Base-by-base conservation (phyloP, 2,329 filamentous ascomycete species). In the Colletotrichum shisoi region DNA sequence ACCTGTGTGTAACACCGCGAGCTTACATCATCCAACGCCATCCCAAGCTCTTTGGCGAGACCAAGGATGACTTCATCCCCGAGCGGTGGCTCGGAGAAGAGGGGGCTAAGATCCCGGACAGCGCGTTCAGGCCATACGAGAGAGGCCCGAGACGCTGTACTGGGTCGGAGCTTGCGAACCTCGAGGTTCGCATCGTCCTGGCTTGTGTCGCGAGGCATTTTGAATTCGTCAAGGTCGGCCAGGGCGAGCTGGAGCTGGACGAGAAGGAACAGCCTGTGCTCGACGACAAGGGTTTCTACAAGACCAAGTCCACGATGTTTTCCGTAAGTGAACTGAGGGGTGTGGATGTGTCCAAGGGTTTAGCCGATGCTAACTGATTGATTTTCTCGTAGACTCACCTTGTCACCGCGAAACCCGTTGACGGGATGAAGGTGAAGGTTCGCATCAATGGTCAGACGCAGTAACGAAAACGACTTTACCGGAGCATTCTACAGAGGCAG, bases 51-150 rank as follows among this genome's bases (percentile, higher is more conserved):
- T 79, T 72, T 69, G 79, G 78, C 9, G 74, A 74, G 5, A 75
- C 71, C 31, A 76, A 70, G 11, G 71, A 77, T 40, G 73, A 74
- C 57, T 82, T 78, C 58, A 71, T 74, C 9, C 80, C 80, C 0
- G 80, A 82, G 70, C 73, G 80, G 6, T 82, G 79, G 79, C 48
- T 65, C n/a, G 63, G 63, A 3, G 42, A 51, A n/a, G 63, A 65
- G 24, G 63, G 49, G 1, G 57, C 42, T 21, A 65, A 65, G 39
- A 62, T 65, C 15, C 63, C 63, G 1, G 63, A 65, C 34, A 65
- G 63, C n/a, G 37, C 49, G 6, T 65, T 65, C 37, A 54, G 63
- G 11, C 63, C 63, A 3, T 65, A 65, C 17, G 63, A 65, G 21
- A 56, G 63, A 37, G 63, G 63, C 8, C 63, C 63, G 1, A 53